Evolutionary conservation across 192 early-diverging fungal genomes (phyloP), one percentile per base, ranked within the genome.

Genomic region (Entomortierella beljakovae): DNA sequence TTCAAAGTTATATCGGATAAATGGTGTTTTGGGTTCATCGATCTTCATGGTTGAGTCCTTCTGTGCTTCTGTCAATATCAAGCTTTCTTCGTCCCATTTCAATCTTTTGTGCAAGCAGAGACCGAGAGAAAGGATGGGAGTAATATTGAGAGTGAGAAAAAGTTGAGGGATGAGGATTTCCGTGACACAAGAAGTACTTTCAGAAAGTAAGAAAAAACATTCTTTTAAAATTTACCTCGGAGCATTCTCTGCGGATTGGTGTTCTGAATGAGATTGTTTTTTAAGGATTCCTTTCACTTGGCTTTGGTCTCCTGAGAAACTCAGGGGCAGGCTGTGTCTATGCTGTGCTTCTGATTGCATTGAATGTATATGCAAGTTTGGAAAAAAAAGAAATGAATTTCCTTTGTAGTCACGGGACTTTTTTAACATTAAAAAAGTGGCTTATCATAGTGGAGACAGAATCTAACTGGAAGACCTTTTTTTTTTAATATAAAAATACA

Each of bases 31-130:
- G 26, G 96, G 97, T 74, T 99, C 97, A 37, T 91, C 88, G 7
- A 98, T 94, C 83, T 98, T 98, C 98, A 99, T 99, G 34, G 92
- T 97, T 22, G 92, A 84, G 58, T 90, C 90, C 81, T 96, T 96
- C 71, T 95, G 90, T 6, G 93, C 89, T 76, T 99, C 97, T 1
- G 95, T 97, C 6, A 95, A 81, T 68, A 88, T 84, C 42, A 99
- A 63, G 80, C 95, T 97, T 70, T 96, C 95, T 84, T 99, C 96
- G 77, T 98, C 95, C 95, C 96, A 98, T 64, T 88, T 91, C 72
- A 97, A 83, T 51, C 95, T 91, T 70, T 54, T 28, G 29, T 33
- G 40, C 4, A 33, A 22, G 31, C 37, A 49, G 18, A 49, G 22
- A 49, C 29, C n/a, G 33, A 32, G n/a, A 46, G 23, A 60, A 46